Percentiles rank a stretch among this genome's conserved stretches.
Evolutionary conservation across 2,329 filamentous ascomycete species (phyloP).

Genomic region (Colletotrichum liaoningense): DNA sequence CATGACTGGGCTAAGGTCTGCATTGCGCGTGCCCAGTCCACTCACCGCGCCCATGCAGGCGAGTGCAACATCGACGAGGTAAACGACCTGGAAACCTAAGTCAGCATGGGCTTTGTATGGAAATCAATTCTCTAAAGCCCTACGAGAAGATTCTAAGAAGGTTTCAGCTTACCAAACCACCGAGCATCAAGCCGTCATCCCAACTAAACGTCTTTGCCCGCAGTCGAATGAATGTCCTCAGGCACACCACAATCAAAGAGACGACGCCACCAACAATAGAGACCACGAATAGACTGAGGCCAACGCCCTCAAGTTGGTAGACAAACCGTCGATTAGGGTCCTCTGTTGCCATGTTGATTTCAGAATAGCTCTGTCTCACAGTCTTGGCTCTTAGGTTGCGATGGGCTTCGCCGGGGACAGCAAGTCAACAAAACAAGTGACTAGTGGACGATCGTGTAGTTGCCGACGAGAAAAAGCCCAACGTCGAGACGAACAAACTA

Average conservation of each 20-base stretch:
- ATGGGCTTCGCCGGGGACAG: not conserved
- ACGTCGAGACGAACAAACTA: not conserved
- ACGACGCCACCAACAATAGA: constrained; percentile 36
- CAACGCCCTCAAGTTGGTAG: constrained; percentile 25
- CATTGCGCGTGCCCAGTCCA: constrained; percentile 39
- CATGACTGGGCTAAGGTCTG: constrained; percentile 36
- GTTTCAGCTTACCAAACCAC: constrained; percentile 26
- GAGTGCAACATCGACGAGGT: constrained; percentile 36
- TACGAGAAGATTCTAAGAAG: fast-evolving
- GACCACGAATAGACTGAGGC: constrained; percentile 36
- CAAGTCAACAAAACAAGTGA: not conserved
- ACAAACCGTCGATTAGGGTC: constrained; percentile 29
- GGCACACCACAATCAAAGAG: constrained; percentile 35
- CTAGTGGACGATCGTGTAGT: not conserved
- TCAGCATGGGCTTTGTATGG: not conserved
- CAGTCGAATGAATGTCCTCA: constrained; percentile 35
- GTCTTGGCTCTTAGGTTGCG: no score
- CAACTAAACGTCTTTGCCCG: constrained; percentile 18
- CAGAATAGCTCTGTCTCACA: not conserved
- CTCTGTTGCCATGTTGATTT: constrained; percentile 30
- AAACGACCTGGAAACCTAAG: constrained; percentile 16
- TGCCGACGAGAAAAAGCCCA: no score
- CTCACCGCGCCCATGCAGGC: constrained; percentile 36
- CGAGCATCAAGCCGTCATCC: constrained; percentile 37
- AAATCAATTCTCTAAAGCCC: no score